Conservation (phyloP, 805 yeast species). For the Wickerhamomyces bovis region DNA sequence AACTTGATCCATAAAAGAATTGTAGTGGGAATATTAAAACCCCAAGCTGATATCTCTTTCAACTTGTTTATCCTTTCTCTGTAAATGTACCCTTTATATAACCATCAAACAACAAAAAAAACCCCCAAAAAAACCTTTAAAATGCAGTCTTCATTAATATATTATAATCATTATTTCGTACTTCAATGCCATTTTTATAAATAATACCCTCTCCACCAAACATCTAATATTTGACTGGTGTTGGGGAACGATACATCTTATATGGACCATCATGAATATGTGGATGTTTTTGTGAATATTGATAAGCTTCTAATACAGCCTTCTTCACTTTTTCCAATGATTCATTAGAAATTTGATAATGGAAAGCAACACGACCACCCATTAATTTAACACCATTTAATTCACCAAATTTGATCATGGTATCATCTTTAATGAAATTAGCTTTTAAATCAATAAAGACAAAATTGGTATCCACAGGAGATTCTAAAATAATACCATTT, state of each 20-base stretch:
- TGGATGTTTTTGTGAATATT: conserved; percentile 49
- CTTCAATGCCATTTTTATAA: conserved; percentile 25
- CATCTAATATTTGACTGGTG: conserved; percentile 27
- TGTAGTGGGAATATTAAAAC: too few relatives aligned
- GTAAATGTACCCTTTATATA: too few relatives aligned
- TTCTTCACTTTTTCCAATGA: conserved; percentile 51
- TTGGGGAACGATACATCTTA: conserved; percentile 37
- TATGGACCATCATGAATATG: conserved; percentile 42
- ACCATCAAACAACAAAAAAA: background rate
- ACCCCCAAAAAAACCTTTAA: background rate
- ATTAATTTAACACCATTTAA: conserved; percentile 57
- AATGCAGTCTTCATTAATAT: background rate
- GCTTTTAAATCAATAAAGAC: conserved; percentile 59
- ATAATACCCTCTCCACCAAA: background rate
- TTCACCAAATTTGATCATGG: conserved; percentile 46
- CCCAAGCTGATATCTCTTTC: too few relatives aligned
- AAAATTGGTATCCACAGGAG: conserved; percentile 82
- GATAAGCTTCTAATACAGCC: conserved; percentile 51
- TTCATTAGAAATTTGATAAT: conserved; percentile 54
- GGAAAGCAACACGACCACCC: conserved; percentile 80
- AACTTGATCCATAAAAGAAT: too few relatives aligned
- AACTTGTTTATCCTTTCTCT: too few relatives aligned
- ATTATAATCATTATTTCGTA: conserved; percentile 6
- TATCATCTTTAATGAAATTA: conserved; percentile 46
- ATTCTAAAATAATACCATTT: conserved; percentile 51